Evolutionary conservation across 1,284 basidiomycete genomes (phyloP).

Genomic region (Mrakiaceae sp.): DNA sequence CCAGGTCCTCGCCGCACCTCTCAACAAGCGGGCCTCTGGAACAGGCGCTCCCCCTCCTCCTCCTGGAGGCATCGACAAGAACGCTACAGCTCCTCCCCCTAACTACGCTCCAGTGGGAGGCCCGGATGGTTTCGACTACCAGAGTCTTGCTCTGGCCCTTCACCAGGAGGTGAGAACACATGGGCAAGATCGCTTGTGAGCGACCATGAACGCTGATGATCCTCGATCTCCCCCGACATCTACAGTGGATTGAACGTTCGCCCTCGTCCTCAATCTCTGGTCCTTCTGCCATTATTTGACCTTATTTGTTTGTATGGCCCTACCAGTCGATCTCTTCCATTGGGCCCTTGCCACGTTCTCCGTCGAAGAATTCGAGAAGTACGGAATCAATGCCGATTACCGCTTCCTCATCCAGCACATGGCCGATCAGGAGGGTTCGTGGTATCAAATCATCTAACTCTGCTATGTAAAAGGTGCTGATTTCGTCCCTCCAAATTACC

Average conservation of each 20-base stretch:
- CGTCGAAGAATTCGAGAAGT: slow-evolving; percentile 45
- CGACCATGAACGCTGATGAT: neutral
- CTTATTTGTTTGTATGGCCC: neutral
- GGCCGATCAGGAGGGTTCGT: slow-evolving; percentile 45
- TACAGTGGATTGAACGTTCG: slow-evolving; percentile 19
- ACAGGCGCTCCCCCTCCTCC: neutral
- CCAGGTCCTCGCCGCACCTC: neutral
- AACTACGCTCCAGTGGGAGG: slow-evolving; percentile 35
- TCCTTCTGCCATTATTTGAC: neutral
- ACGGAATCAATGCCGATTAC: slow-evolving; percentile 46
- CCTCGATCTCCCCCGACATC: neutral
- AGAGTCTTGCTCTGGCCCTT: slow-evolving; percentile 47
- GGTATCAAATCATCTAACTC: neutral
- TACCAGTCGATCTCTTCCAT: slow-evolving; percentile 53
- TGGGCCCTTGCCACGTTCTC: slow-evolving; percentile 48
- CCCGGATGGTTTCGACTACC: slow-evolving; percentile 50
- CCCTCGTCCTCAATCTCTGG: neutral
- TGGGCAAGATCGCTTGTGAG: neutral
- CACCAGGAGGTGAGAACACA: slow-evolving; percentile 41
- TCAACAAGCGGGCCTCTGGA: neutral
- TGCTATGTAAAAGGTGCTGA: neutral
- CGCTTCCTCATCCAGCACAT: slow-evolving; percentile 43
- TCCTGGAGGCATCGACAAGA: slow-evolving; percentile 1
- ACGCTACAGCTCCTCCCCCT: slow-evolving; percentile 28
- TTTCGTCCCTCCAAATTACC: neutral